phyloP scores from a whole-genome alignment of 1,284 basidiomycete species.

The Fomitopsis schrenkii region DNA sequence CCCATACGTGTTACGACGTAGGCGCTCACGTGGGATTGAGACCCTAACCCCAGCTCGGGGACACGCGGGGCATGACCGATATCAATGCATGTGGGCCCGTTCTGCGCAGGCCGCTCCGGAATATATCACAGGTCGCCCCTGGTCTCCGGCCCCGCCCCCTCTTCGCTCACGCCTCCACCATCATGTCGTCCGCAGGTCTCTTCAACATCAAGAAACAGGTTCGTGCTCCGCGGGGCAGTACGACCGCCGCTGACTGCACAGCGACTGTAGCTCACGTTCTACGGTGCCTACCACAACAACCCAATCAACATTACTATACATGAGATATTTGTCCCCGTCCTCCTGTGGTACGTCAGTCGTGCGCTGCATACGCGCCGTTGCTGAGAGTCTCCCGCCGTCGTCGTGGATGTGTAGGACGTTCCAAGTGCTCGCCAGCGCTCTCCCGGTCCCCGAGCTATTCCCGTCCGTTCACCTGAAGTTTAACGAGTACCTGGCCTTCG shows the following conservation, averaged over 20 bases:
- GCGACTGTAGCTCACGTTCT: slow-evolving; percentile 68
- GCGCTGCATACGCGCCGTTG: background rate
- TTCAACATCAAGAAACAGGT: slow-evolving; percentile 62
- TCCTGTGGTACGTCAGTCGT: slow-evolving; percentile 62
- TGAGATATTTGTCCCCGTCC: slow-evolving; percentile 75
- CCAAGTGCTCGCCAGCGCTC: slow-evolving; percentile 48
- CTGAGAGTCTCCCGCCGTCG: background rate
- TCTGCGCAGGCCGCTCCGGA: background rate
- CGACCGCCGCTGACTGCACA: background rate
- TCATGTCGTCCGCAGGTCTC: slow-evolving; percentile 39
- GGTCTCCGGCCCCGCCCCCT: background rate
- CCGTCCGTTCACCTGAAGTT: slow-evolving; percentile 49
- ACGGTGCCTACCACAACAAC: slow-evolving; percentile 85
- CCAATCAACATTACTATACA: slow-evolving; percentile 79
- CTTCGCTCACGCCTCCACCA: slow-evolving; percentile 14
- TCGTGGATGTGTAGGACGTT: slow-evolving; percentile 50
- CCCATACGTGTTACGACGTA: background rate
- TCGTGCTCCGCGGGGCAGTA: slow-evolving; percentile 5
- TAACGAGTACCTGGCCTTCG: slow-evolving; percentile 65
- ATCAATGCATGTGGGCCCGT: background rate
- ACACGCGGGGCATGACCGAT: background rate
- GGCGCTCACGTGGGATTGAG: background rate
- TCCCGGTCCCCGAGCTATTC: slow-evolving; percentile 53
- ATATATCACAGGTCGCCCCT: background rate
- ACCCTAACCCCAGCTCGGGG: background rate